Conservation (phyloP, 2,329 filamentous ascomycete species). For the Zymoseptoria ardabiliae region DNA sequence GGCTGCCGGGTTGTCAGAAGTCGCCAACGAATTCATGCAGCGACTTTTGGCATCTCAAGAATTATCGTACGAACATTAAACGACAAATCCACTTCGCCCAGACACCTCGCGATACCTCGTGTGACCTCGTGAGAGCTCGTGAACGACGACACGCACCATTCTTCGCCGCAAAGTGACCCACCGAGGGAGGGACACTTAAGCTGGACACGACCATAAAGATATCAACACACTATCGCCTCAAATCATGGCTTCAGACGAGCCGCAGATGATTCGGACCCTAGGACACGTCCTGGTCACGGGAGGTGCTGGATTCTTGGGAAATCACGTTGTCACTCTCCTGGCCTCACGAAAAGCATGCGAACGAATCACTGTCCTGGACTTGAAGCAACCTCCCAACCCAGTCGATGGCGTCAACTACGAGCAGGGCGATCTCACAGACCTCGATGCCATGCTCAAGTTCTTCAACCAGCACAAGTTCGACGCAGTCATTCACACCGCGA, state of each 20-base stretch:
- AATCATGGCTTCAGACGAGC: conserved; percentile 8
- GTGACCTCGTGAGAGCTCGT: neutral
- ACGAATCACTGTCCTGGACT: conserved; percentile 42
- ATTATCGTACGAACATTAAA: neutral
- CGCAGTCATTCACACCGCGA: conserved; percentile 46
- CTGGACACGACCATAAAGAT: neutral
- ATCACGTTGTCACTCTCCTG: conserved; percentile 45
- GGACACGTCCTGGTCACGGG: conserved; percentile 44
- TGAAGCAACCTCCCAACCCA: conserved; percentile 36
- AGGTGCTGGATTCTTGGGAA: conserved; percentile 46
- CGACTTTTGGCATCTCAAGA: neutral
- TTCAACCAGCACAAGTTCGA: conserved; percentile 39
- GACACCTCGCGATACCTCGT: neutral
- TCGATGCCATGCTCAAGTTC: conserved; percentile 34
- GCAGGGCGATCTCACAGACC: conserved; percentile 44
- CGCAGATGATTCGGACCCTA: conserved; percentile 26
- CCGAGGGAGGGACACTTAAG: neutral
- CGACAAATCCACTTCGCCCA: neutral
- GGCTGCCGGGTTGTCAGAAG: neutral
- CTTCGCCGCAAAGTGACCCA: neutral
- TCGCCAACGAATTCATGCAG: neutral
- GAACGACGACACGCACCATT: neutral
- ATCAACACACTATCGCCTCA: neutral
- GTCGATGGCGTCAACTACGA: conserved; percentile 41
- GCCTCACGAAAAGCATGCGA: conserved; percentile 34